phyloP scores from a whole-genome alignment of 2,329 filamentous ascomycete species.

The Tolypocladium amazonense region DNA sequence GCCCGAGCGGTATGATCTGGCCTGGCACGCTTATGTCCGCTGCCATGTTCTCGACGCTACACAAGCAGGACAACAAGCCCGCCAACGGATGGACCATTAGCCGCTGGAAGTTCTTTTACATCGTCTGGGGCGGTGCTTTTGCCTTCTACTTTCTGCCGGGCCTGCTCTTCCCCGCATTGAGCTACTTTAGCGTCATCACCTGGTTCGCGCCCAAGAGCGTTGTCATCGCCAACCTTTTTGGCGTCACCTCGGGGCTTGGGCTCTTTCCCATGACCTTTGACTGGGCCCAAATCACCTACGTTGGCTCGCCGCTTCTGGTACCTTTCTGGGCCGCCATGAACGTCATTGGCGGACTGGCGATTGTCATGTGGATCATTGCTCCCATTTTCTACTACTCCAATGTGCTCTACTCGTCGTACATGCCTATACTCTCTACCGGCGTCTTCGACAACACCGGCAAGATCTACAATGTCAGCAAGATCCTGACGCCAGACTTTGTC shows the following conservation, averaged over 20 bases:
- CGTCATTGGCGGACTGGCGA: constrained; percentile 66
- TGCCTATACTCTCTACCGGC: constrained; percentile 74
- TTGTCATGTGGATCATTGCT: constrained; percentile 78
- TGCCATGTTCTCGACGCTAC: constrained; percentile 79
- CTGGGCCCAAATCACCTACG: constrained; percentile 84
- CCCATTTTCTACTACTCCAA: constrained; percentile 76
- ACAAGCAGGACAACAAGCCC: constrained; percentile 72
- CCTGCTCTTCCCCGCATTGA: constrained; percentile 70
- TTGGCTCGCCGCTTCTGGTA: constrained; percentile 72
- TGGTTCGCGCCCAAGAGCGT: constrained; percentile 83
- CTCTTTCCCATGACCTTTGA: constrained; percentile 82
- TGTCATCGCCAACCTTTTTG: constrained; percentile 78
- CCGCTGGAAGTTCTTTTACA: constrained; percentile 74
- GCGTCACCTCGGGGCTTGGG: constrained; percentile 73
- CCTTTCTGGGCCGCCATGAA: constrained; percentile 84
- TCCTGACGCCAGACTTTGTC: constrained; percentile 65
- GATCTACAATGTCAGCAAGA: constrained; percentile 71
- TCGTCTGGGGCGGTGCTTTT: constrained; percentile 61
- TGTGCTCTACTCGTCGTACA: constrained; percentile 69
- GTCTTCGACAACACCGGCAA: constrained; percentile 80
- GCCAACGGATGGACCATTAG: constrained; percentile 77
- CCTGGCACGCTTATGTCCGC: constrained; percentile 80
- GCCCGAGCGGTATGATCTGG: constrained; percentile 86
- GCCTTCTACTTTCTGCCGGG: constrained; percentile 80
- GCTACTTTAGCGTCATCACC: constrained; percentile 81